Conservation (phyloP, 441 rosid species). For the Gossypium armourianum region DNA sequence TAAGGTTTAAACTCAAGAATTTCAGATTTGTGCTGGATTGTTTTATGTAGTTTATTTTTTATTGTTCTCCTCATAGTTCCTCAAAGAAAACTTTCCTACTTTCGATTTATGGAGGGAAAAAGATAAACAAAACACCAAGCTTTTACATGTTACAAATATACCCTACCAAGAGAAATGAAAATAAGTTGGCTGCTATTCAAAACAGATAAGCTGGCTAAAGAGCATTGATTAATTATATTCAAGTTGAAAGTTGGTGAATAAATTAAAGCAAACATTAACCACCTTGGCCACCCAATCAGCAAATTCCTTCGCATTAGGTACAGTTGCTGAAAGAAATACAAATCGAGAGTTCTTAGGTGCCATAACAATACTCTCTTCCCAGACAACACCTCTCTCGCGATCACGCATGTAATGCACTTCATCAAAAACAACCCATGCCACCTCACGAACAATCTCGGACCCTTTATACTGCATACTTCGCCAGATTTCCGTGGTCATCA, state of each 20-base stretch:
- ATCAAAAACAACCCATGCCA: constrained; percentile 93
- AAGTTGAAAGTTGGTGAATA: background rate
- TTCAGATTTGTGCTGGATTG: background rate
- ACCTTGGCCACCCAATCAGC: constrained; percentile 99
- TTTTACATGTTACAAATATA: background rate
- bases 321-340: constrained; percentile 92
- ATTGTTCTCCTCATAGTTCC: background rate
- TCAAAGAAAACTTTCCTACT: background rate
- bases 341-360: constrained; percentile 86
- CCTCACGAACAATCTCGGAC: constrained; percentile 82
- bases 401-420: constrained; percentile 99
- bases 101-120: background rate
- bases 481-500: constrained; percentile 97
- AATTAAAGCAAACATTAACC: constrained; percentile 9
- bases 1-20: background rate
- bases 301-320: constrained; percentile 96
- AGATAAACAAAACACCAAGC: background rate
- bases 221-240: background rate
- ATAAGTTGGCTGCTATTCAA: background rate
- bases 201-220: background rate
- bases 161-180: background rate
- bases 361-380: constrained; percentile 99
- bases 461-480: constrained; percentile 95
- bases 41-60: background rate
- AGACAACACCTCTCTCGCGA: constrained; percentile 90